A percentile compares a stretch with the other conserved stretches of the same genome.
Conservation (phyloP, 1,284 basidiomycete species). For the Sporisorium iseilematis-ciliati region DNA sequence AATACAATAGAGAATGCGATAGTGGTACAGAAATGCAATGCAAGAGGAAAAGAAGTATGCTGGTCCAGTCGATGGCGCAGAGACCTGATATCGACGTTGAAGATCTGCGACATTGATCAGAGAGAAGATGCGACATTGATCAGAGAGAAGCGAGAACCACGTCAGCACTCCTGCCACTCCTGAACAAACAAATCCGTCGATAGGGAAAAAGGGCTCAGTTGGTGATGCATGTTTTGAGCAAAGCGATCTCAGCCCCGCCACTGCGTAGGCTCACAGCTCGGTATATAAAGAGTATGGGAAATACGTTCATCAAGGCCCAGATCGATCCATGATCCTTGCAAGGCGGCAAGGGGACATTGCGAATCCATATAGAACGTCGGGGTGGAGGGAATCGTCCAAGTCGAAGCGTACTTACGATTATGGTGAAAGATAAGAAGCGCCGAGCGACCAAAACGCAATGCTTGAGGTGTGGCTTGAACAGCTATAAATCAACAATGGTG, state of each 20-base stretch:
- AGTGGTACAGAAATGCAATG: constrained; percentile 40
- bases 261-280: constrained; percentile 59
- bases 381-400: not conserved
- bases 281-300: constrained; percentile 50
- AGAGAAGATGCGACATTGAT: not conserved
- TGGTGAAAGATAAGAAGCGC: not conserved
- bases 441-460: not conserved
- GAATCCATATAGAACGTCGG: constrained; percentile 21
- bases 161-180: constrained; percentile 10
- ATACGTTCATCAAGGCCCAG: constrained; percentile 55
- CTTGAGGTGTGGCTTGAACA: not conserved
- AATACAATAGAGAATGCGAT: constrained; percentile 16
- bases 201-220: constrained; percentile 46
- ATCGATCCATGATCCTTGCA: not conserved
- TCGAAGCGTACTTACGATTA: constrained; percentile 25
- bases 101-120: not conserved
- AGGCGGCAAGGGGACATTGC: constrained; percentile 2
- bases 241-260: constrained; percentile 55
- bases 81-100: not conserved
- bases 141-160: too few species aligned
- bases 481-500: not conserved
- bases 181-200: not conserved
- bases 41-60: constrained; percentile 14
- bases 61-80: not conserved
- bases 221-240: constrained; percentile 60